Percentiles rank a stretch among this genome's conserved stretches.
Evolutionary conservation across 441 rosid genomes (phyloP).

Genomic region (Metrosideros polymorpha): DNA sequence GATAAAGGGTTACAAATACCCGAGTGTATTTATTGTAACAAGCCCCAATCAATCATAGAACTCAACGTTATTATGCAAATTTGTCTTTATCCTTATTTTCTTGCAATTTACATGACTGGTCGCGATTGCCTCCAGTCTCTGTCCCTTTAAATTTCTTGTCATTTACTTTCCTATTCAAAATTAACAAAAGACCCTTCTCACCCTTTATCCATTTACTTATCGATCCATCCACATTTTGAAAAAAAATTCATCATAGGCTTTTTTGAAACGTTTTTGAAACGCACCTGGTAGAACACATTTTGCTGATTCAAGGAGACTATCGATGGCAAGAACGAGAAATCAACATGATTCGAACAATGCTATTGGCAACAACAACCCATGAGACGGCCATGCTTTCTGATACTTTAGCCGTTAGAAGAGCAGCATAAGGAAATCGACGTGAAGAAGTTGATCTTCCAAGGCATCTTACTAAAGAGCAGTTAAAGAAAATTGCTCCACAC

Average conservation of each 20-base stretch:
- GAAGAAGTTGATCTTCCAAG: neutral
- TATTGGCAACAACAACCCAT: neutral
- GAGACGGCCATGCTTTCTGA: neutral
- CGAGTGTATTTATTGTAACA: neutral
- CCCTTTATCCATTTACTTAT: neutral
- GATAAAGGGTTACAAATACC: neutral
- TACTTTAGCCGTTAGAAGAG: neutral
- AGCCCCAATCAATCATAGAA: neutral
- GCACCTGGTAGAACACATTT: neutral
- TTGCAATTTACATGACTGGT: neutral
- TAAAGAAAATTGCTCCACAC: accelerated
- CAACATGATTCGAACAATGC: neutral
- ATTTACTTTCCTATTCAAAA: neutral
- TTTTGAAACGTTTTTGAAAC: neutral
- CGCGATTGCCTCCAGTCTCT: accelerated
- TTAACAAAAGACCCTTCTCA: neutral
- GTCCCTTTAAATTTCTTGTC: neutral
- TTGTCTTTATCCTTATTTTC: neutral
- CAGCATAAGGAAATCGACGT: neutral
- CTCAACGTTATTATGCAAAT: neutral
- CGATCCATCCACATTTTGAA: neutral
- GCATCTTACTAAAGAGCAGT: neutral
- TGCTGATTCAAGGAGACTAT: neutral
- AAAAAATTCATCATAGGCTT: no score
- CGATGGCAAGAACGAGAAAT: neutral